These are phyloP conservation scores for Leccinellum luteum DNA, from an alignment of 768 basidiomycete species.

Conservation along the genomic window DNA sequence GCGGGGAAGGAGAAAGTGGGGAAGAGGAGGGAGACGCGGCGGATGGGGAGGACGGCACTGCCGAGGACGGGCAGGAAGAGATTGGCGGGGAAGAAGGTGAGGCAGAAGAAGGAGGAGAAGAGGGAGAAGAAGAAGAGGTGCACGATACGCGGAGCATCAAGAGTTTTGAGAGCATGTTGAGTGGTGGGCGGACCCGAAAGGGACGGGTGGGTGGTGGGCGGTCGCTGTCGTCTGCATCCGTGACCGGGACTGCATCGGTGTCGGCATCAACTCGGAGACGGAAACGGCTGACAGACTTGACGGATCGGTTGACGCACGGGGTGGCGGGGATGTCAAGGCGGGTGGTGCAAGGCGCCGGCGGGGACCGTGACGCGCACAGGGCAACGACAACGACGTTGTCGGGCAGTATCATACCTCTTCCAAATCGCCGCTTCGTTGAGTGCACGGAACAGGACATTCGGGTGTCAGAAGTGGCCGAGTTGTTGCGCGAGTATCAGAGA, in stretches of 20 bases:
- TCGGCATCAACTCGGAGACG: slow-evolving; percentile 43
- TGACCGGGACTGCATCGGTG: not conserved
- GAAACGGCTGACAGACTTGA: slow-evolving; percentile 46
- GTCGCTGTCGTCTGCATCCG: not conserved
- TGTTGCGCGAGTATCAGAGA: slow-evolving; percentile 79
- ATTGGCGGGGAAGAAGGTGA: slow-evolving; percentile 14
- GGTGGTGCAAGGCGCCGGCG: slow-evolving; percentile 19
- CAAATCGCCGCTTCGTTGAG: slow-evolving; percentile 67
- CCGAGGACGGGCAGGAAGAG: slow-evolving; percentile 16
- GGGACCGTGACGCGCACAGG: slow-evolving; percentile 30
- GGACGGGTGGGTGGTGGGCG: not conserved
- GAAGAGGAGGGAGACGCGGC: slow-evolving; percentile 25
- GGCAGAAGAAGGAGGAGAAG: slow-evolving; percentile 23
- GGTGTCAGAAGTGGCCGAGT: slow-evolving; percentile 74
- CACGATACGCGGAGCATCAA: slow-evolving; percentile 72
- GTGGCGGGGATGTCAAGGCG: slow-evolving; percentile 59
- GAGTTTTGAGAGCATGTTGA: slow-evolving; percentile 88
- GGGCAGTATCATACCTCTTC: slow-evolving; percentile 51
- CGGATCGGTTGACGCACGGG: slow-evolving; percentile 72
- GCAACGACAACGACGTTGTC: slow-evolving; percentile 27
- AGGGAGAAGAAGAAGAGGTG: slow-evolving; percentile 28
- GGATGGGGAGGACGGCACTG: slow-evolving; percentile 28
- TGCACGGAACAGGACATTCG: slow-evolving; percentile 73
- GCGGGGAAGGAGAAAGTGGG: slow-evolving; percentile 4
- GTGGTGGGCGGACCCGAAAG: slow-evolving; percentile 22